A percentile compares a stretch with the other conserved stretches of the same genome.
These are phyloP conservation scores for Exophiala dermatitidis DNA, from an alignment of 2,329 filamentous ascomycete species.

Conservation along the genomic window DNA sequence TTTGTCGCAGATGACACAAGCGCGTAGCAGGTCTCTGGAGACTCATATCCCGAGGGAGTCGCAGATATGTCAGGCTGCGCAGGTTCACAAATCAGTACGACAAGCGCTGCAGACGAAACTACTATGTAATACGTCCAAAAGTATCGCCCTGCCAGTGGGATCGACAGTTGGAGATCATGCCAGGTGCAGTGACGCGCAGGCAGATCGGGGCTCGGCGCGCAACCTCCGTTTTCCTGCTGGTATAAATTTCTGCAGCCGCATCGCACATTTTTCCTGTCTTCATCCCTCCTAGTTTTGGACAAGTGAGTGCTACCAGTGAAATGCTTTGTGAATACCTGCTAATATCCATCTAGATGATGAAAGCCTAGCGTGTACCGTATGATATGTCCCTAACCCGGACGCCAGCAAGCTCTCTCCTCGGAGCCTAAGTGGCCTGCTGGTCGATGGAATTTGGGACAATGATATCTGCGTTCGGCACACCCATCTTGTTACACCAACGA, in stretches of 20 bases:
- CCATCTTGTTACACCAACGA: conserved; percentile 92
- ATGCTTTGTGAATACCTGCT: conserved; percentile 5
- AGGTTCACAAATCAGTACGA: neutral
- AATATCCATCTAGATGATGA: conserved; percentile 54
- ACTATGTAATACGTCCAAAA: no score
- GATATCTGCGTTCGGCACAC: conserved; percentile 99
- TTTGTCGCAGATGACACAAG: conserved; percentile 28
- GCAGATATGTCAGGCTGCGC: neutral
- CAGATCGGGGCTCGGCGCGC: neutral
- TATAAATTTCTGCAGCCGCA: conserved; percentile 27
- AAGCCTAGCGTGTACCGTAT: conserved; percentile 94
- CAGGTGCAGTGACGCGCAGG: neutral
- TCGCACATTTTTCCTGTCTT: conserved; percentile 51
- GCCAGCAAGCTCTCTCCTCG: conserved; percentile 72
- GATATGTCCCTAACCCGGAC: conserved; percentile 63
- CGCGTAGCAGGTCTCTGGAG: conserved; percentile 7
- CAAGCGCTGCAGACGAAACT: no score
- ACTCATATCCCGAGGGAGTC: conserved; percentile 1
- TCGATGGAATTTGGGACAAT: conserved; percentile 56
- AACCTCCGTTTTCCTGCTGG: conserved; percentile 12
- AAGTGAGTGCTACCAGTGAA: conserved; percentile 55
- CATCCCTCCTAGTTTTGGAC: conserved; percentile 99
- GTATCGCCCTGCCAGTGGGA: no score
- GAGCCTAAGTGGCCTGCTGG: conserved; percentile 84
- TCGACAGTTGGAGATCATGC: neutral